Evolutionary conservation across 2,329 filamentous ascomycete species (phyloP), one percentile per base, ranked within the genome.

Genomic region (Epichloe coenophiala): DNA sequence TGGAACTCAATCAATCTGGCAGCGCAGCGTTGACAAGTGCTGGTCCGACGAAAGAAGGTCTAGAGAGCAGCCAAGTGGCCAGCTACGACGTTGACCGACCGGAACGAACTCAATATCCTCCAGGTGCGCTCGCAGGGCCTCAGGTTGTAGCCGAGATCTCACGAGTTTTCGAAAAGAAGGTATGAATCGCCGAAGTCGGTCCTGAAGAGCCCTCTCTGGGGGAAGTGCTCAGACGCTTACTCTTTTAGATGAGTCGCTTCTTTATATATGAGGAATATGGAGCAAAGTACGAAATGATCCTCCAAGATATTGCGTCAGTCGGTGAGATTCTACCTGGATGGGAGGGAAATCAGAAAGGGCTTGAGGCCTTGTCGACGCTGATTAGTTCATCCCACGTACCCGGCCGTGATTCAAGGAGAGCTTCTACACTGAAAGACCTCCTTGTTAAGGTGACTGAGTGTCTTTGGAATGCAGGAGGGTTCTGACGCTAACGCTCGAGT

Each of bases 261-360:
- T 85, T 86, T 61, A 74, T 84, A 47, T 98, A 98, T 63, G 86
- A 95, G 68, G 87, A 95, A 59, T 98, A 95, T 63, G 86, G 87
- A 37, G 85, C 86, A 48, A 91, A 91, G 62, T 95, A 93, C 17
- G 88, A 94, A 57, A 75, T 88, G 57, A 86, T 96, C 73, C 81
- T 85, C 45, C 81, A 85, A 56, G 88, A 95, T 55, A 71, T 94
- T 37, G 79, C 82, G 36, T 75, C 82, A 27, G 75, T 84, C 15
- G 80, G 86, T 55, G 77, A 81, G 53, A 78, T 76, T 6, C 77
- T 87, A 57, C 80, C 81, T 23, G 76, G 84, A 47, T 95, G 88
- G 87, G 77, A 83, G 43, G 76, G 79, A 5, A 91, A 89, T 61
- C 89, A 95, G 60, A 84, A 80, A 60, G 93, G 91, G 0, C 78